Evolutionary conservation across 106 monocot species (phyloP), one percentile per base, ranked within the genome.

Genomic region (Alisma plantagoaquatica): DNA sequence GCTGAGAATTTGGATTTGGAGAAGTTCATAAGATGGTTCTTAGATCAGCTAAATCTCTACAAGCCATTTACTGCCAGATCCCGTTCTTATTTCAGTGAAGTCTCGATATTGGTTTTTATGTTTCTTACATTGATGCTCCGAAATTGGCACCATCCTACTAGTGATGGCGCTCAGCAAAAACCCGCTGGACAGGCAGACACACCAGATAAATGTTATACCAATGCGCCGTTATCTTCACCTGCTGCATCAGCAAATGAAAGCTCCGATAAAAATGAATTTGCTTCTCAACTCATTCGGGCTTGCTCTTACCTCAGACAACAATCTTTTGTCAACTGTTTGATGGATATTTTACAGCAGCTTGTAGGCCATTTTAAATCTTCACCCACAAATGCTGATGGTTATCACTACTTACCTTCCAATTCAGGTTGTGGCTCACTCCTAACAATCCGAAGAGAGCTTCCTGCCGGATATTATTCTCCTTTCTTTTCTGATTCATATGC

Each of bases 401-500:
- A 66, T 56, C 69, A 27, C 27, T 33, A 38, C 16, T 33, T 57
- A 41, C 73, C 63, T 3, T 46, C 75, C 41, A 73, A 76, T 49
- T 81, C 84, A 59, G 76, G 89, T 29, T 96, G 96, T 57, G 89
- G 96, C 10, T 84, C 96, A 33, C 79, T 98, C 58, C 46, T 98
- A 38, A 79, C 70, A 53, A 68, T 90, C 58, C 43, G 79, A 62
- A 84, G 77, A 64, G 98, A 98, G 41, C 66, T 98, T 22, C 90
- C 90, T 42, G 85, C 90, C 67, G 98, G 90, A 57, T 86, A 90
- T 49, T 98, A 82, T 54, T 79, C 84, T 43, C 98, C 90, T 29
- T 98, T 98, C 61, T 98, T 98, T 59, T 82, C 98, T 33, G 90
- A 98, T 79, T 85, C 90, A 47, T 90, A 85, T 65, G 90, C 79